These are phyloP conservation scores for Amylocarpus encephaloides DNA, from an alignment of 2,329 filamentous ascomycete genomes.

Conservation along the genomic window DNA sequence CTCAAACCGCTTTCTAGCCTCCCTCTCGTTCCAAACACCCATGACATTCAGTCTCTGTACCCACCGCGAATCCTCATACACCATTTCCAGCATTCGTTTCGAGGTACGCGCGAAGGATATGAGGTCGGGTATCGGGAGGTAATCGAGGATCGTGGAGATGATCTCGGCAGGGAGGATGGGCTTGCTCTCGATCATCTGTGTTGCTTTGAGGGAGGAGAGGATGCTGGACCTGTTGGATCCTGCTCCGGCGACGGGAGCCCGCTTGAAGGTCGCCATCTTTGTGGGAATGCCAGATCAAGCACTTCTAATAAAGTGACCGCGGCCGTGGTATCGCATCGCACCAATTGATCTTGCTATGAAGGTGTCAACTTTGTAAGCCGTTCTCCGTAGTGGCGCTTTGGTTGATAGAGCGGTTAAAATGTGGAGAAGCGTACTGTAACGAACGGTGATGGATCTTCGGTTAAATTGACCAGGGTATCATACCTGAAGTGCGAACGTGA, in stretches of 20 bases:
- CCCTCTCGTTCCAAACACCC: constrained; percentile 85
- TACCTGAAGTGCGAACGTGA: background rate
- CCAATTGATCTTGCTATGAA: background rate
- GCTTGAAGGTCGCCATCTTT: constrained; percentile 41
- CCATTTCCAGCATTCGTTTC: constrained; percentile 89
- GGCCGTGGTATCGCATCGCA: background rate
- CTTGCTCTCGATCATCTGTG: constrained; percentile 73
- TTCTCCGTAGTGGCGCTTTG: background rate
- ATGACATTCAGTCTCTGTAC: constrained; percentile 78
- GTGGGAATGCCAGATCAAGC: background rate
- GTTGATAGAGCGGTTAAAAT: background rate
- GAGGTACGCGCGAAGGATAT: constrained; percentile 80
- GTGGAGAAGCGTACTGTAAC: background rate
- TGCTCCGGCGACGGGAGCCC: constrained; percentile 23
- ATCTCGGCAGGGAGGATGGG: constrained; percentile 84
- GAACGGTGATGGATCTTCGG: background rate
- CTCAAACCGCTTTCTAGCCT: constrained; percentile 76
- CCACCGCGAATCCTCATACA: constrained; percentile 97
- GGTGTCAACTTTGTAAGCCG: background rate
- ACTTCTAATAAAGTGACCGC: no score
- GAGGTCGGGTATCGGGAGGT: constrained; percentile 78
- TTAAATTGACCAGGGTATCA: background rate
- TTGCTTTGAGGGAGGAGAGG: constrained; percentile 70
- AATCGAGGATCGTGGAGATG: constrained; percentile 79
- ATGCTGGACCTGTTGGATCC: constrained; percentile 44